A percentile compares a stretch with the other conserved stretches of the same genome.
Evolutionary conservation across 1,284 basidiomycete genomes (phyloP).

Genomic region (Clitocybe nebularis): DNA sequence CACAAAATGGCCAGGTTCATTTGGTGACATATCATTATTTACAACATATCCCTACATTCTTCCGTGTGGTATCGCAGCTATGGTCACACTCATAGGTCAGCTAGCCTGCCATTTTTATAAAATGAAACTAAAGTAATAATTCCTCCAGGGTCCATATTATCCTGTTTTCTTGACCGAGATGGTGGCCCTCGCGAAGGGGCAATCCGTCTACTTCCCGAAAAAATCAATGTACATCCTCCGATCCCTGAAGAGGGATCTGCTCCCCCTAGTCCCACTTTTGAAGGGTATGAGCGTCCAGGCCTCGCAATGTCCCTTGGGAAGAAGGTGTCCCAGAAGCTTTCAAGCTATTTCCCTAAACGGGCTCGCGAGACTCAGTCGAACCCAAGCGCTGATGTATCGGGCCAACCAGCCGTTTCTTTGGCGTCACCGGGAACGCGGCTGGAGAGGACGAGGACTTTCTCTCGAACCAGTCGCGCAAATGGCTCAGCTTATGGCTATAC

Average conservation of each 20-base stretch:
- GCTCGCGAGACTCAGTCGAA: conserved; percentile 34
- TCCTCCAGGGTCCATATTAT: conserved; percentile 70
- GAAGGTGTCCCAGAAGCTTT: conserved; percentile 51
- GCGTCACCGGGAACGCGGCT: conserved; percentile 33
- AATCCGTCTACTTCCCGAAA: conserved; percentile 78
- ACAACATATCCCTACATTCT: conserved; percentile 87
- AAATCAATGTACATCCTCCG: conserved; percentile 43
- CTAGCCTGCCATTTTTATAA: conserved; percentile 7
- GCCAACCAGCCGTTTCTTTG: conserved; percentile 43
- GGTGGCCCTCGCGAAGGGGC: conserved; percentile 84
- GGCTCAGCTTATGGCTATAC: conserved; percentile 81
- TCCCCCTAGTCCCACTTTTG: conserved; percentile 42
- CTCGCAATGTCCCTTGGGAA: conserved; percentile 35
- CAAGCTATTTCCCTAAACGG: conserved; percentile 49
- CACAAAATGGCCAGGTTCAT: conserved; percentile 77
- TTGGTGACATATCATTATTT: conserved; percentile 68
- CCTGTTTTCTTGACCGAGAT: conserved; percentile 87
- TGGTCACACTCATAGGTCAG: conserved; percentile 68
- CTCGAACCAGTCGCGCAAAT: conserved; percentile 52
- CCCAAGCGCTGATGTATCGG: conserved; percentile 21
- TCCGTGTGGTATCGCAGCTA: conserved; percentile 79
- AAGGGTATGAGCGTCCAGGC: conserved; percentile 36
- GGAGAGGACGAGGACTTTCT: conserved; percentile 45
- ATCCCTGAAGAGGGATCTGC: conserved; percentile 59
- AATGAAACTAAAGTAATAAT: neutral